Base-by-base conservation (phyloP, 257 asterid genomes). In the Lavandula angustifolia region DNA sequence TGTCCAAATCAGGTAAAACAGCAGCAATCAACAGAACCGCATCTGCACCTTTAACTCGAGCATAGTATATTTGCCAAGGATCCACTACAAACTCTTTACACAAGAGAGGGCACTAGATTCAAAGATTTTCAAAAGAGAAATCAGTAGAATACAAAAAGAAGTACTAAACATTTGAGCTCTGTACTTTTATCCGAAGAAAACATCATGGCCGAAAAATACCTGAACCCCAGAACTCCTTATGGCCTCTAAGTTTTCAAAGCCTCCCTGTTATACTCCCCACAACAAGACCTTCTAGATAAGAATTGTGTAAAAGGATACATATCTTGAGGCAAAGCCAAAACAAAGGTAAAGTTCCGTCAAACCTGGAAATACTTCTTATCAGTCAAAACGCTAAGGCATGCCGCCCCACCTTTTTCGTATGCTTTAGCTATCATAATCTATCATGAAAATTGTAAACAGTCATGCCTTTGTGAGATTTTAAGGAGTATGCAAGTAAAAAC, bases 331-430 rank as follows among this genome's bases (percentile, higher is more conserved):
- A 56, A 57, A 73, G 34, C 11, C 55, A 40, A 40, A 33, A 32
- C 40, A 49, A 57, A 0, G 49, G 60, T 29, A 7, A 32, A 12
- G 29, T 10, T 9, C 4, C 4, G 44, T 37, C 60, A 70, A 67
- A 89, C 98, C 88, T 87, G 89, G 80, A 92, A 92, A 80, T 73
- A 92, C 79, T 92, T 89, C 75, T 75, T 68, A 73, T 92, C 99
- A 9, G 99, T 92, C 77, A 92, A 68, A 67, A 92, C 99, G 62
- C 99, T 92, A 29, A 92, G 96, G 83, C 99, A 92, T 52, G 99
- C 95, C 57, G 99, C 99, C 61, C 99, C 99, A 65, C 99, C 99
- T 69, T 79, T 85, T 74, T 92, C 97, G 76, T 92, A 89, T 66
- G 99, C 96, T 81, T 87, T 89, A 50, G 99, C 99, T 58, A 92